Percentiles rank a stretch among this genome's conserved stretches.
Evolutionary conservation across 352 stramenopile species (phyloP).

Genomic region (Pythium sp.): DNA sequence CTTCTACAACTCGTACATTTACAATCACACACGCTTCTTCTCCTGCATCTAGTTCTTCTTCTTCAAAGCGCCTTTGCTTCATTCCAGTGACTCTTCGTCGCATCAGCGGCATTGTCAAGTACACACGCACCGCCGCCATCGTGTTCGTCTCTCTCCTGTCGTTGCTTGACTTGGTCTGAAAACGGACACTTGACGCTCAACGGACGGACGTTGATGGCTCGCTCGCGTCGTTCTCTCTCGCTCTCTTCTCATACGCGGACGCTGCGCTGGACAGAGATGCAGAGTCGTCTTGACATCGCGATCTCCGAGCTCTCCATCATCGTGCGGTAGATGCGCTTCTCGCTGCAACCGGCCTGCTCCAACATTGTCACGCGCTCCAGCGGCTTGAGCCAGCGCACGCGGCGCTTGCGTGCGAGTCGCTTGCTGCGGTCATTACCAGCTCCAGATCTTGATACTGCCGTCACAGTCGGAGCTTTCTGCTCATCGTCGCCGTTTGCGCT

Average conservation of each 20-base stretch:
- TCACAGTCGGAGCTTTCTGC: neutral
- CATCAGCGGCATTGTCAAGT: too few species aligned
- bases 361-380: constrained; percentile 28
- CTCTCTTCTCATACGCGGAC: constrained; percentile 1
- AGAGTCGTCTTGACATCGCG: constrained; percentile 41
- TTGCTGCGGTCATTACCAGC: constrained; percentile 7
- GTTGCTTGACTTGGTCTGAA: too few species aligned
- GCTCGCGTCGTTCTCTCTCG: neutral
- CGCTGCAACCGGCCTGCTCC: constrained; percentile 34
- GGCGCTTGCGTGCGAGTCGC: constrained; percentile 12
- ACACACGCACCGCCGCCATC: too few species aligned
- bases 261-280: constrained; percentile 12
- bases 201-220: neutral
- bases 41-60: neutral
- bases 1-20: constrained; percentile 3
- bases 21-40: neutral
- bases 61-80: too few species aligned
- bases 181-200: too few species aligned
- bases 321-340: constrained; percentile 50
- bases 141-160: too few species aligned
- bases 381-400: constrained; percentile 33
- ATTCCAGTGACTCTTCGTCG: too few species aligned
- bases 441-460: neutral
- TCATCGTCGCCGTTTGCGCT: neutral
- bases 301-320: constrained; percentile 57